Evolutionary conservation across 2,329 filamentous ascomycete species (phyloP), one percentile per base, ranked within the genome.

Genomic region (Colletotrichum ledebouriae): DNA sequence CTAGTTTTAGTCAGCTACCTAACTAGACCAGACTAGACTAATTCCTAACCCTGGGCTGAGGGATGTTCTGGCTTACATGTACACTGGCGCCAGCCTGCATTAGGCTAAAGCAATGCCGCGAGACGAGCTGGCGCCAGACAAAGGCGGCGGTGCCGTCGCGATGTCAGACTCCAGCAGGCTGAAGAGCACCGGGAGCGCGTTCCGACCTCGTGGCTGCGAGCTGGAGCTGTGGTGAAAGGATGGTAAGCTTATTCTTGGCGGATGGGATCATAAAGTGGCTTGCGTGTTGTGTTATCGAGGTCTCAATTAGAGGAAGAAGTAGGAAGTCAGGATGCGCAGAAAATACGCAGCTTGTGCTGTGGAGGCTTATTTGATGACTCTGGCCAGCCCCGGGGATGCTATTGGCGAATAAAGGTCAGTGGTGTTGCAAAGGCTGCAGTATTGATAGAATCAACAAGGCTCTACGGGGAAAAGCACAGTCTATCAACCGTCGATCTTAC

Each of bases 171-270:
- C 46, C 46, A 29, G n/a, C 20, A 15, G 25, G 17, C 57, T 47
- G 33, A 41, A 22, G 13, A 63, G 42, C 17, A 34, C 25, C 49
- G 49, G 49, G 29, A 3, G n/a, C 52, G 6, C 33, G 37, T 41
- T 25, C 20, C 34, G n/a, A 44, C 37, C 53, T 57, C 39, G 37
- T 56, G 33, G 22, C 41, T 17, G 15, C 17, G 29, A 29, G 29
- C 5, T n/a, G 20, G 42, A 13, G 25, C 7, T 52, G 55, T 11
- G 37, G 61, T 52, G 37, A 25, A 20, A 57, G 17, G 34, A 25
- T 22, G n/a, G 50, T 63, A 66, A 66, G 63, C 49, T 66, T 53
- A 62, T 62, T 50, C 42, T 67, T 67, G 63, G 42, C 59, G 13
- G 12, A n/a, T 12, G 15, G 12, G 17, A 63, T 20, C 6, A 9